Percentiles rank a stretch among this genome's conserved stretches.
Conservation (phyloP, 1,139 yeast genomes). For the Geotrichum armillariae region DNA sequence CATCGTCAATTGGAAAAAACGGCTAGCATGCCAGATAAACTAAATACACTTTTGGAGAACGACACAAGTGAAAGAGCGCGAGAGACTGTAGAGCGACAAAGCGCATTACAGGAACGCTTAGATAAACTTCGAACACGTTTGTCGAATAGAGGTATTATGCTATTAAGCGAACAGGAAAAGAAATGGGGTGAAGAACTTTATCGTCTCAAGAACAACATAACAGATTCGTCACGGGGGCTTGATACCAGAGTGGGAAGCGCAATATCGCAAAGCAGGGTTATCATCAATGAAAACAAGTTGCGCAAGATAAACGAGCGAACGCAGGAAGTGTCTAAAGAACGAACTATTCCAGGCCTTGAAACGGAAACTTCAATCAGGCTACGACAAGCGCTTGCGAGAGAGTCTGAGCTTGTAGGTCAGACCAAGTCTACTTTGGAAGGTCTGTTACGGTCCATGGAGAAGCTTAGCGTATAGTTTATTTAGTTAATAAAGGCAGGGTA, state of each 20-base stretch:
- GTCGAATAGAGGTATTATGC: constrained; percentile 31
- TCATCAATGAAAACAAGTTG: constrained; percentile 4
- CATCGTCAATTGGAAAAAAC: constrained; percentile 40
- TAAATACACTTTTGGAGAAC: constrained; percentile 30
- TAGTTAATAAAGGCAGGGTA: not conserved
- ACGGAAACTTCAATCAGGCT: constrained; percentile 6
- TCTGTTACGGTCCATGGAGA: constrained; percentile 4
- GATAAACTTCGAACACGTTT: constrained; percentile 35
- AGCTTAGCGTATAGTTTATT: constrained; percentile 1
- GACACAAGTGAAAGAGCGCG: constrained; percentile 20
- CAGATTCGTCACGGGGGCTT: constrained; percentile 26
- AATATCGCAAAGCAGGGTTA: constrained; percentile 15
- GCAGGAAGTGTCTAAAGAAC: not conserved
- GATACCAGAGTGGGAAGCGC: constrained; percentile 29
- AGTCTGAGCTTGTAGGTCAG: not conserved
- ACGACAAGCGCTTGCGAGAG: constrained; percentile 5
- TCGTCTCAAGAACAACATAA: constrained; percentile 29
- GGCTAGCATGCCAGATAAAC: constrained; percentile 20
- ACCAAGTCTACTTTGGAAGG: constrained; percentile 8
- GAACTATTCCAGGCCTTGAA: constrained; percentile 1
- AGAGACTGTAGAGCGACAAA: constrained; percentile 36
- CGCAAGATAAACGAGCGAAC: not conserved
- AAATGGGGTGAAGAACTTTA: constrained; percentile 49
- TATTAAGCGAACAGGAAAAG: constrained; percentile 45
- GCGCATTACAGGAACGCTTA: constrained; percentile 38